Evolutionary conservation across 805 yeast species (phyloP).

Genomic region (Metschnikowia shivogae): DNA sequence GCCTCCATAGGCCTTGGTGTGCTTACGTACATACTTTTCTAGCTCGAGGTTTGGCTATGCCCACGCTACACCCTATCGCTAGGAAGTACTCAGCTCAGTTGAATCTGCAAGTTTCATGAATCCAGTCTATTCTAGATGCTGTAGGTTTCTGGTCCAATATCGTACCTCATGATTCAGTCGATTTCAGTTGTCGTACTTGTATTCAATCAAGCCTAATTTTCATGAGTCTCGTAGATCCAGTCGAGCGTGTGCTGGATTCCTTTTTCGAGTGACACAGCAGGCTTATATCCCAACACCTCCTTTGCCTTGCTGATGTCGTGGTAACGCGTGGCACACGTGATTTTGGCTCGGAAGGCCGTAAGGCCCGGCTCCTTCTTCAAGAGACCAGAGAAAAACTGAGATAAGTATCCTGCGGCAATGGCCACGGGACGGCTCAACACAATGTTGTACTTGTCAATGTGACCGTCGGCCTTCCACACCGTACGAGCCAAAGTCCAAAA

Average conservation of each 20-base stretch:
- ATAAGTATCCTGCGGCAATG: constrained; percentile 70
- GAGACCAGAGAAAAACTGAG: constrained; percentile 68
- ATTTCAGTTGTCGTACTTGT: neutral
- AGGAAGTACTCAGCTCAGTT: too few species aligned
- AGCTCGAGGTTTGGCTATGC: neutral
- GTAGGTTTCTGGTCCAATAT: neutral
- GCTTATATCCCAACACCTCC: constrained; percentile 67
- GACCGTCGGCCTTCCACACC: constrained; percentile 96
- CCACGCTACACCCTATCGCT: too few species aligned
- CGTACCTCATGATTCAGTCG: neutral
- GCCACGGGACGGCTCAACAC: constrained; percentile 75
- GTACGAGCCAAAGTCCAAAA: constrained; percentile 97
- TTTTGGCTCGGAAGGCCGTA: constrained; percentile 90
- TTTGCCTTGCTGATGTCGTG: constrained; percentile 91
- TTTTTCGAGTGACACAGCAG: constrained; percentile 70
- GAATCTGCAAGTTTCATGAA: too few species aligned
- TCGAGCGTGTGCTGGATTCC: constrained; percentile 77
- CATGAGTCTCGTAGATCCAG: constrained; percentile 75
- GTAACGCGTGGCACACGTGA: constrained; percentile 90
- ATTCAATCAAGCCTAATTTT: constrained; percentile 4
- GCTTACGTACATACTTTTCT: constrained; percentile 5
- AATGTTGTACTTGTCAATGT: constrained; percentile 63
- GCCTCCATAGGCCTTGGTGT: constrained; percentile 5
- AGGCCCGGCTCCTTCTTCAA: constrained; percentile 86
- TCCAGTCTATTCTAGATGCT: neutral